Conservation (phyloP, 2,329 filamentous ascomycete genomes). For the Plectosphaerella sp. region DNA sequence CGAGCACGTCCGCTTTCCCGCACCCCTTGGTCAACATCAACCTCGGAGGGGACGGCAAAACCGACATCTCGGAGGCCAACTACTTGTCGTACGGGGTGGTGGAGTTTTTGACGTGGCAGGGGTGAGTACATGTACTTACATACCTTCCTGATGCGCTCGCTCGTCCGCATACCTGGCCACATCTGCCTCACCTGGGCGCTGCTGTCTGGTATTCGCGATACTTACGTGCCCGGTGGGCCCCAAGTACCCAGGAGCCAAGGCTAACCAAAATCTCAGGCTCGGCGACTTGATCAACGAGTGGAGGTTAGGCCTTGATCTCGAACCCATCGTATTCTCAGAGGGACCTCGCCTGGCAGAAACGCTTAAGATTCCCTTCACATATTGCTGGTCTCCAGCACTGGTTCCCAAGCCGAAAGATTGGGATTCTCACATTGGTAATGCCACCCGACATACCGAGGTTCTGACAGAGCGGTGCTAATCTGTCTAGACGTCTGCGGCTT, state of each 20-base stretch:
- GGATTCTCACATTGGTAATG: constrained; percentile 51
- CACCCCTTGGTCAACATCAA: constrained; percentile 70
- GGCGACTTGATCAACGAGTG: constrained; percentile 75
- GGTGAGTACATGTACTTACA: constrained; percentile 24
- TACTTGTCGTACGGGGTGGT: constrained; percentile 68
- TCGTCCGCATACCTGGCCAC: too few relatives aligned
- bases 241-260: not conserved
- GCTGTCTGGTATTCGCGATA: too few relatives aligned
- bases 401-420: constrained; percentile 65
- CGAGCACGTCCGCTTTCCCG: constrained; percentile 66
- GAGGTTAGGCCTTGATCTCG: constrained; percentile 59
- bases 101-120: constrained; percentile 75
- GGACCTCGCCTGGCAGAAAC: constrained; percentile 67
- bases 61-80: constrained; percentile 59
- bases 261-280: constrained; percentile 24
- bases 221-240: too few relatives aligned
- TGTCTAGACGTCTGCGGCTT: constrained; percentile 50
- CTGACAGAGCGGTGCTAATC: not conserved
- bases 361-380: constrained; percentile 68
- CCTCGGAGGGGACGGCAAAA: constrained; percentile 42
- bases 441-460: not conserved
- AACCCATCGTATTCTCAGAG: constrained; percentile 65
- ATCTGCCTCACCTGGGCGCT: too few relatives aligned
- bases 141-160: too few relatives aligned
- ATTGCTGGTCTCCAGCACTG: constrained; percentile 69